Evolutionary conservation across 108 stramenopile genomes (phyloP), one percentile per base, ranked within the genome.

Genomic region (Epithemia pelagica): DNA sequence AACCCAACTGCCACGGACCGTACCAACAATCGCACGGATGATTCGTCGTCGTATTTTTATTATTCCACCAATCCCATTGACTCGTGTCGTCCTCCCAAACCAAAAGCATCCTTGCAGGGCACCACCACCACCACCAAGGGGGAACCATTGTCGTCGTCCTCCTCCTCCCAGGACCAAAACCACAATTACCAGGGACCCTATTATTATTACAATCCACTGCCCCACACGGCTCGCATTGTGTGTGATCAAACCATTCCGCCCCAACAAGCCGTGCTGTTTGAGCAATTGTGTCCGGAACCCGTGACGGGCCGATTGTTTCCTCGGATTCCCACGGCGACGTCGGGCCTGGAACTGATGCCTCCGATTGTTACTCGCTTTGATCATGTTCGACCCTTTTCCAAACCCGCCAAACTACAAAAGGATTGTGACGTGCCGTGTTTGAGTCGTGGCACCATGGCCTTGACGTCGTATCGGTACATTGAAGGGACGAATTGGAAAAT

Each of bases 401-500:
- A 52, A 8, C 3, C 26, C 18, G 46, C 23, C 23, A 62, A 62
- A 26, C 23, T 54, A 1, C 28, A 70, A 20, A 24, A 64, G 20
- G 59, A 51, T 23, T 82, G 81, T 66, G 53, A 78, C 31, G 61
- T 82, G 30, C 76, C 81, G 0, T 82, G 81, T 52, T 37, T 32
- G 52, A 52, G 23, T 0, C 59, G 32, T 3, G 76, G 68, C 5
- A 31, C 59, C 3, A 28, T 56, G 26, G 51, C 30, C 27, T 28
- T 67, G 2, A 20, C 69, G 1, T 61, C 55, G 18, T 58, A 29
- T 26, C 70, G 78, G 24, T 52, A 67, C 28, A 62, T 82, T 31
- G 52, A 63, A 19, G 73, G 71, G 54, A 82, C 77, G 2, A 61
- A 70, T n/a, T 82, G 77, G 81, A 32, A 58, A 59, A 67, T 82